Conservation (phyloP, 306 rosid species). For the apple (Malus domestica) region DNA sequence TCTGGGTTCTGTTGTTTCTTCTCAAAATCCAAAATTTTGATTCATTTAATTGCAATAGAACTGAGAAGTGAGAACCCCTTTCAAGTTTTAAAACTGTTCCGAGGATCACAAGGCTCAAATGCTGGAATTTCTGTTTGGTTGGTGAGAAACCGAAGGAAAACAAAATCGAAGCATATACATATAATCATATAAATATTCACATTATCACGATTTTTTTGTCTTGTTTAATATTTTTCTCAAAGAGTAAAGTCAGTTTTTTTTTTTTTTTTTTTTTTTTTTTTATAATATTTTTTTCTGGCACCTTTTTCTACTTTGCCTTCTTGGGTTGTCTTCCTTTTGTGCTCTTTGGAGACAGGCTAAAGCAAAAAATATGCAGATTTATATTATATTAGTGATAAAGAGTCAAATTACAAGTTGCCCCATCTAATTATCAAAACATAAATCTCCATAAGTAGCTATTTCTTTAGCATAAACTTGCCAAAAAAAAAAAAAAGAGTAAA, state of each 20-base stretch:
- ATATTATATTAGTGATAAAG: not conserved
- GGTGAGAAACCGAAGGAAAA: not conserved
- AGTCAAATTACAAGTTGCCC: slow-evolving; percentile 8
- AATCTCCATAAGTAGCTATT: not conserved
- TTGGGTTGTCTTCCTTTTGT: not conserved
- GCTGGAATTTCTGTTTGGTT: not conserved
- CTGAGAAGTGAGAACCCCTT: not conserved
- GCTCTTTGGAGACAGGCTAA: not conserved
- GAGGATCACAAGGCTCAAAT: not conserved
- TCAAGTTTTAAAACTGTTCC: not conserved
- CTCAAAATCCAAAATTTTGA: not conserved
- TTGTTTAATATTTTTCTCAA: slow-evolving; percentile 3
- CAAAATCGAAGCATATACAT: not conserved
- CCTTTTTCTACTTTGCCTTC: not conserved
- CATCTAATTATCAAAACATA: not conserved
- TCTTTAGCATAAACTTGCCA: not conserved
- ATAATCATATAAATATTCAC: no score
- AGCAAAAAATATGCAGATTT: not conserved
- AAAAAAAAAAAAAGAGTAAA: not conserved
- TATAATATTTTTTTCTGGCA: not conserved
- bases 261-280: not conserved
- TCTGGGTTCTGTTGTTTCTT: not conserved
- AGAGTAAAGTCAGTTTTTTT: not conserved
- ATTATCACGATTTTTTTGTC: not conserved
- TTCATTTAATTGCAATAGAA: not conserved